These are phyloP conservation scores for Mollisiaceae sp. DNA, from an alignment of 2,329 filamentous ascomycete species.

Conservation along the genomic window DNA sequence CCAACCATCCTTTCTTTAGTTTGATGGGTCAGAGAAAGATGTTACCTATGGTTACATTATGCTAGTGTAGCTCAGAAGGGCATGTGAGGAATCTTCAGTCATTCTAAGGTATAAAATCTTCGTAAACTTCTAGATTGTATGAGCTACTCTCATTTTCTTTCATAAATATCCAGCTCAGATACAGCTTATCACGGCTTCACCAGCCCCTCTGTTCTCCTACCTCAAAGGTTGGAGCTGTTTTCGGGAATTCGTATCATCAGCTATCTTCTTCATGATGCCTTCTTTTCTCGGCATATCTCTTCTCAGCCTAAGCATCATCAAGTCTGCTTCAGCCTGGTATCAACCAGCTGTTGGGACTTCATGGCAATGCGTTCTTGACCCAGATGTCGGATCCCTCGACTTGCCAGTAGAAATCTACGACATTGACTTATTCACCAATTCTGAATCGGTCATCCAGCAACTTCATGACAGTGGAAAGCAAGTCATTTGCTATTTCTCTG, in stretches of 20 bases:
- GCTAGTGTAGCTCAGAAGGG: not conserved
- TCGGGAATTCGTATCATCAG: not conserved
- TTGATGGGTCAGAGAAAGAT: not conserved
- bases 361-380: constrained; percentile 29
- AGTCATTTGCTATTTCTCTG: constrained; percentile 78
- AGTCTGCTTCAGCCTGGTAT: constrained; percentile 18
- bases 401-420: constrained; percentile 41
- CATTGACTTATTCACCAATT: constrained; percentile 52
- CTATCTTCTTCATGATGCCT: not conserved
- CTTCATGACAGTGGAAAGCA: constrained; percentile 59
- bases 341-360: constrained; percentile 14
- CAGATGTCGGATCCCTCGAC: constrained; percentile 15
- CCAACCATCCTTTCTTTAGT: not conserved
- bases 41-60: not conserved
- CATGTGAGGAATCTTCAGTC: not conserved
- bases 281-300: not conserved
- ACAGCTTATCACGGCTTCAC: not conserved
- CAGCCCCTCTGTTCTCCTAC: not conserved
- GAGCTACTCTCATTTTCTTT: not conserved
- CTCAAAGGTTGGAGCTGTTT: not conserved
- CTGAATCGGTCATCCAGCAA: constrained; percentile 49
- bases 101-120: not conserved
- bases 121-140: not conserved
- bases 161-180: not conserved
- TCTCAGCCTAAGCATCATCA: not conserved